These are phyloP conservation scores for Aspergillus pseudoterreus DNA, from an alignment of 2,329 filamentous ascomycete species.

Conservation along the genomic window DNA sequence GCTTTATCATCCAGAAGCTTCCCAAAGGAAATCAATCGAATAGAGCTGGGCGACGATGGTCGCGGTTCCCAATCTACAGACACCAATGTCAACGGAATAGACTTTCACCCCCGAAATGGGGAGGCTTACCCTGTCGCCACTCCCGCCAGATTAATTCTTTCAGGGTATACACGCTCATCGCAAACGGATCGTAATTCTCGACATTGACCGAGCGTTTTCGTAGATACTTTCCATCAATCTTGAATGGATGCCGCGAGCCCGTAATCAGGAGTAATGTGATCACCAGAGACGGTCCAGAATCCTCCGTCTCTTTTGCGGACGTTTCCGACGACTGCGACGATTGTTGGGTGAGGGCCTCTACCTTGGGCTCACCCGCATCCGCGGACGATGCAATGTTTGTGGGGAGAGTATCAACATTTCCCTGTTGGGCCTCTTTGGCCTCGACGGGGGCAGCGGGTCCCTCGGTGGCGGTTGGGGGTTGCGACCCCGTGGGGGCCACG, in stretches of 20 bases:
- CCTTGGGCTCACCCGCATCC: constrained; percentile 22
- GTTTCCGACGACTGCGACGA: constrained; percentile 23
- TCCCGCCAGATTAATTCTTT: constrained; percentile 92
- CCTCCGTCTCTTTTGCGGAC: constrained; percentile 35
- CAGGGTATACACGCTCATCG: constrained; percentile 87
- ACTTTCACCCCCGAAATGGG: neutral
- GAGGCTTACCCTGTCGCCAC: constrained; percentile 67
- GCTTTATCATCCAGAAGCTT: constrained; percentile 87
- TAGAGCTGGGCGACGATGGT: constrained; percentile 81
- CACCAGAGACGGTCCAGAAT: constrained; percentile 33
- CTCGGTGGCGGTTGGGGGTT: constrained; percentile 22
- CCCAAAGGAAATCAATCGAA: constrained; percentile 87
- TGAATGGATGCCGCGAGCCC: constrained; percentile 83
- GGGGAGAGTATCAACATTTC: constrained; percentile 9
- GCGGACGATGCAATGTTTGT: constrained; percentile 14
- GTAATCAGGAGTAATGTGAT: constrained; percentile 82
- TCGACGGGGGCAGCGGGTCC: constrained; percentile 13
- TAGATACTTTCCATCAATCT: constrained; percentile 82
- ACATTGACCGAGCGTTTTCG: constrained; percentile 74
- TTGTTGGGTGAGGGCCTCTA: constrained; percentile 13
- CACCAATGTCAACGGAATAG: constrained; percentile 6
- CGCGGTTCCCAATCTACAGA: constrained; percentile 74
- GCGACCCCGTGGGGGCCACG: constrained; percentile 11
- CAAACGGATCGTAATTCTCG: constrained; percentile 75
- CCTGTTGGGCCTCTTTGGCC: constrained; percentile 3